Base-by-base conservation (phyloP, 148 eudicot genomes). In the Agrostemma githago region DNA sequence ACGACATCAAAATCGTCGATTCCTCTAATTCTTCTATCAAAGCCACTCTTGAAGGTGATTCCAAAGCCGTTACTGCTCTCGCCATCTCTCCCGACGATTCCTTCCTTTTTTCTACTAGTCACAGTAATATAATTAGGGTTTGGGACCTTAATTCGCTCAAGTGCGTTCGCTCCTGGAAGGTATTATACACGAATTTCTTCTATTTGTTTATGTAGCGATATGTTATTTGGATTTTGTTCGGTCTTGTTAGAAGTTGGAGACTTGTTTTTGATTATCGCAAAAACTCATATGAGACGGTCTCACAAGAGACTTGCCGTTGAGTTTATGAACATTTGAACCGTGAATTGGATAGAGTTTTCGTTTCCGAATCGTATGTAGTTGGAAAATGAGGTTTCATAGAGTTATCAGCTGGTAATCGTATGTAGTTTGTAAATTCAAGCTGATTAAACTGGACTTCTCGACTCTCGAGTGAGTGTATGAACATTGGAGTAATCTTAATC, bases 101-200 rank as follows among this genome's bases (percentile, higher is more conserved):
- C 0, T 77, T 92, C 68, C 86, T 95, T 51, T 90, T 92, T 72
- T 92, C 97, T 9, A 73, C 97, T 0, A 82, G 88, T 53, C 99
- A 92, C 68, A 85, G 89, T 71, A 83, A 91, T 2, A 96, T 87
- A 83, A 92, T 95, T 85, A 85, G 93, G 78, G 96, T 92, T 72
- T 94, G 98, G 98, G 98, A 94, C 46, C 72, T 94, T 51, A 84
- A 87, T 17, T 60, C 96, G 6, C 87, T 84, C 66, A 86, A 92
- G 74, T 87, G 91, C 79, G 67, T 92, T 62, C 96, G 96, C 3
- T 92, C 98, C 19, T 94, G 97, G 97, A 94, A 94, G 98, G 98
- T 94, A 79, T 51, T 51, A 9, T 0, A 8, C 9, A 14, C 15
- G 15, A 15, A 17, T 38, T 44, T 38, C 8, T 67, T 12, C 40